Evolutionary conservation across 148 eudicot species (phyloP).

Genomic region (Arbutus unedo): DNA sequence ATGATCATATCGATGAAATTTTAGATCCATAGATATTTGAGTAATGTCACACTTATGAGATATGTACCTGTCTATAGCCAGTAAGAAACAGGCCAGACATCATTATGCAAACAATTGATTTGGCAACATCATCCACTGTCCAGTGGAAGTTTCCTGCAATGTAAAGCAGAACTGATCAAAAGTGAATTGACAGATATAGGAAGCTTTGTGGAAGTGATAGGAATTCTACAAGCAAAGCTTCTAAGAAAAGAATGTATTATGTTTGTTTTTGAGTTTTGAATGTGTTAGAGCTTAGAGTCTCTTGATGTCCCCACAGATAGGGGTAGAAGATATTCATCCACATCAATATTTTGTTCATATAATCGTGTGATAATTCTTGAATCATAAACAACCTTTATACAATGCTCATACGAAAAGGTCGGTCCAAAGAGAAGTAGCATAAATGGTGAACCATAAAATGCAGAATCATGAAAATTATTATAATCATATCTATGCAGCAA

Average conservation of each 20-base stretch:
- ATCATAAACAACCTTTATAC: background rate
- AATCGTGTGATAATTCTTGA: background rate
- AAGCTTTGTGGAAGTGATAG: background rate
- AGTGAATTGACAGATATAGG: background rate
- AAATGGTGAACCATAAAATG: background rate
- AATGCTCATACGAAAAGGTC: constrained; percentile 9
- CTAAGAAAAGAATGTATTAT: background rate
- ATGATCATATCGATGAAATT: background rate
- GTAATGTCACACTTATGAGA: constrained; percentile 50
- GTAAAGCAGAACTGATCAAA: constrained; percentile 1
- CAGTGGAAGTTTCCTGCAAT: constrained; percentile 87
- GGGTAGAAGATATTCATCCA: constrained; percentile 11
- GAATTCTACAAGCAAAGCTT: background rate
- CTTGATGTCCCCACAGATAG: background rate
- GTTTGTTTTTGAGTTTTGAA: background rate
- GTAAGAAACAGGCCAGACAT: constrained; percentile 97
- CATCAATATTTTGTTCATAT: background rate
- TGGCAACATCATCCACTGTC: constrained; percentile 84
- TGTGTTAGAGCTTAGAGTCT: background rate
- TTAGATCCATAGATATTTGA: constrained; percentile 65
- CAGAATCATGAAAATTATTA: background rate
- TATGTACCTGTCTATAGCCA: constrained; percentile 84
- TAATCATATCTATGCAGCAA: background rate
- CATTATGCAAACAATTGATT: constrained; percentile 84
- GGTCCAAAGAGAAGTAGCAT: background rate